phyloP scores from a whole-genome alignment of 331 rosid species.

The Spiraea crenata region DNA sequence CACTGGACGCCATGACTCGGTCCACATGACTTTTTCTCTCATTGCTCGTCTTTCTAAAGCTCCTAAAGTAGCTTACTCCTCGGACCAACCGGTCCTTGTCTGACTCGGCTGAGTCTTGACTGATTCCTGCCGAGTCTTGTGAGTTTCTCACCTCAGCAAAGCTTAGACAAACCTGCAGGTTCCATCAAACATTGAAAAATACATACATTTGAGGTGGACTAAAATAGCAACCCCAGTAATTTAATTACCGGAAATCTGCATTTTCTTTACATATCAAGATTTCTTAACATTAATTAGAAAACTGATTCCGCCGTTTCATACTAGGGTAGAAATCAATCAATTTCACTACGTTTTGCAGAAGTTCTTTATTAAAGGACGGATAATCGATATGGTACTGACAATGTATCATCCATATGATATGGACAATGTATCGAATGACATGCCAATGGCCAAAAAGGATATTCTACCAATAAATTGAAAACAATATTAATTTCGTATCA shows the following conservation, averaged over 20 bases:
- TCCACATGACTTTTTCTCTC: slow-evolving; percentile 20
- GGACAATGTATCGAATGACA: too few relatives aligned
- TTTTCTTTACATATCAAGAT: not conserved
- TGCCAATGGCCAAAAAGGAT: too few relatives aligned
- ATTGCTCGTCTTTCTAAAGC: slow-evolving; percentile 33
- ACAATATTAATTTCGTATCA: too few relatives aligned
- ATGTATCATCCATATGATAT: too few relatives aligned
- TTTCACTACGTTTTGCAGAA: too few relatives aligned
- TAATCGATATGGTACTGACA: too few relatives aligned
- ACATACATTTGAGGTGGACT: not conserved
- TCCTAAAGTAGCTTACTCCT: slow-evolving; percentile 29
- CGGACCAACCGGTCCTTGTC: slow-evolving; percentile 28
- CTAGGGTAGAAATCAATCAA: too few relatives aligned
- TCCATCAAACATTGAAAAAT: slow-evolving; percentile 7
- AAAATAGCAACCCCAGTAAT: not conserved
- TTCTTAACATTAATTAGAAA: not conserved
- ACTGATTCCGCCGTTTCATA: not conserved
- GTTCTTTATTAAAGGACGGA: too few relatives aligned
- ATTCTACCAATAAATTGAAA: too few relatives aligned
- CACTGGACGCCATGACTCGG: slow-evolving; percentile 15
- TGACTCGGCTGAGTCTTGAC: slow-evolving; percentile 24
- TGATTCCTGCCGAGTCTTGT: slow-evolving; percentile 14
- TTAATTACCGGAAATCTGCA: not conserved
- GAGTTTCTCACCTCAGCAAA: slow-evolving; percentile 36
- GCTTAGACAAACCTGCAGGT: slow-evolving; percentile 46